A percentile compares a stretch with the other conserved stretches of the same genome.
Conservation (phyloP, 164 flowering plant species). For the Magnolia officinalis region DNA sequence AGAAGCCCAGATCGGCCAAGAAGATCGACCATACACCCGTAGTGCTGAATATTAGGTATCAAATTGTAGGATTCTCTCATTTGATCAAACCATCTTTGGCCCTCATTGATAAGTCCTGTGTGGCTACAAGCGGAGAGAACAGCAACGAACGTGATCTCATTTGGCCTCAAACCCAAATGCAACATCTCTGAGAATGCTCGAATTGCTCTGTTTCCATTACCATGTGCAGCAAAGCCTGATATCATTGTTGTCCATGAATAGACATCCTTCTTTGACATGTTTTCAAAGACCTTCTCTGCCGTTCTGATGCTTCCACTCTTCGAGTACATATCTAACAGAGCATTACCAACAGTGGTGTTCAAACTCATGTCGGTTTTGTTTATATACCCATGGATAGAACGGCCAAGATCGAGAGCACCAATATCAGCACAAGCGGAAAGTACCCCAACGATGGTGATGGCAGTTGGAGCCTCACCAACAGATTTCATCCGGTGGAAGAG, state of each 20-base stretch:
- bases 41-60: constrained; percentile 29
- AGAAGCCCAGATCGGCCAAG: constrained; percentile 37
- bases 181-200: constrained; percentile 23
- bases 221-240: constrained; percentile 35
- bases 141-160: constrained; percentile 31
- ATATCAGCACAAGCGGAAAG: constrained; percentile 30
- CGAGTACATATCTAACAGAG: constrained; percentile 36
- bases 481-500: constrained; percentile 31
- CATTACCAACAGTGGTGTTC: constrained; percentile 25
- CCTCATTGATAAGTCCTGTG: constrained; percentile 35
- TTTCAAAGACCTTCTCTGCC: constrained; percentile 26
- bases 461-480: constrained; percentile 26
- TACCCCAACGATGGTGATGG: constrained; percentile 27
- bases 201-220: constrained; percentile 29
- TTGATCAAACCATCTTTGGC: constrained; percentile 25
- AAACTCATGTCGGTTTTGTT: constrained; percentile 20
- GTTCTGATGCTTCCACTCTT: constrained; percentile 36
- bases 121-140: constrained; percentile 35
- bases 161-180: constrained; percentile 22
- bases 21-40: constrained; percentile 41
- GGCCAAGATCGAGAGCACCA: constrained; percentile 29
- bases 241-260: constrained; percentile 35
- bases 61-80: constrained; percentile 28
- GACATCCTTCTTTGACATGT: constrained; percentile 25
- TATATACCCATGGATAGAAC: constrained; percentile 22